These are phyloP conservation scores for Hamamelis virginiana DNA, from an alignment of 164 flowering plant genomes.

Conservation along the genomic window DNA sequence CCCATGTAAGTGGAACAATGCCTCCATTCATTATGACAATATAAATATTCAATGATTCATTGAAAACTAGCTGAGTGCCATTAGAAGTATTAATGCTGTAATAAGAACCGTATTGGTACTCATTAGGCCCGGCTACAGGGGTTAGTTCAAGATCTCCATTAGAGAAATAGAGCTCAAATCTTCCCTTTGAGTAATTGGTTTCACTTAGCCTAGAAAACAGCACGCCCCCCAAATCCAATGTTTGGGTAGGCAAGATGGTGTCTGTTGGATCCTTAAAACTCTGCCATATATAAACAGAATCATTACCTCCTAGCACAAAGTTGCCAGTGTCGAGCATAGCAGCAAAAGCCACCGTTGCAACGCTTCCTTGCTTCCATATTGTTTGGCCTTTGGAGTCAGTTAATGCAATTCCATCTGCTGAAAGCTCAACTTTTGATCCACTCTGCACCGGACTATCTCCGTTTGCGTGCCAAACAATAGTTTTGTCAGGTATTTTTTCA, in stretches of 20 bases:
- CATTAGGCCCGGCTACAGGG: background rate
- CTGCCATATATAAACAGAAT: background rate
- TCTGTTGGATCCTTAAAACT: conserved; percentile 2
- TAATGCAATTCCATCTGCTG: background rate
- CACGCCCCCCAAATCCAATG: background rate
- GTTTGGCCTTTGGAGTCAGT: background rate
- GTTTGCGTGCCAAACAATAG: conserved; percentile 5
- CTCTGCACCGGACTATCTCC: background rate
- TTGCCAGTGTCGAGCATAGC: conserved; percentile 5
- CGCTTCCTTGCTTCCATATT: background rate
- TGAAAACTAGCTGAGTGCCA: background rate
- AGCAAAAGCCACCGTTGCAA: background rate
- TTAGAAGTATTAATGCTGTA: background rate
- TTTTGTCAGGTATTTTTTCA: conserved; percentile 6
- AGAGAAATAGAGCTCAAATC: background rate
- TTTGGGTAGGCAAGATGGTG: conserved; percentile 1
- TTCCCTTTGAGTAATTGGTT: background rate
- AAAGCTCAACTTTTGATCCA: background rate
- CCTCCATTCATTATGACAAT: background rate
- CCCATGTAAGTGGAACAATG: background rate
- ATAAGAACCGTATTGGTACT: background rate
- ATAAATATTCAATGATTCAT: background rate
- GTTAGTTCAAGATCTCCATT: conserved; percentile 1
- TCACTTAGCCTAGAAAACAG: background rate
- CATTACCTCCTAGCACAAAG: background rate